These are phyloP conservation scores for Hanseniaspora sp. DNA, from an alignment of 1,139 yeast genomes.

Conservation along the genomic window DNA sequence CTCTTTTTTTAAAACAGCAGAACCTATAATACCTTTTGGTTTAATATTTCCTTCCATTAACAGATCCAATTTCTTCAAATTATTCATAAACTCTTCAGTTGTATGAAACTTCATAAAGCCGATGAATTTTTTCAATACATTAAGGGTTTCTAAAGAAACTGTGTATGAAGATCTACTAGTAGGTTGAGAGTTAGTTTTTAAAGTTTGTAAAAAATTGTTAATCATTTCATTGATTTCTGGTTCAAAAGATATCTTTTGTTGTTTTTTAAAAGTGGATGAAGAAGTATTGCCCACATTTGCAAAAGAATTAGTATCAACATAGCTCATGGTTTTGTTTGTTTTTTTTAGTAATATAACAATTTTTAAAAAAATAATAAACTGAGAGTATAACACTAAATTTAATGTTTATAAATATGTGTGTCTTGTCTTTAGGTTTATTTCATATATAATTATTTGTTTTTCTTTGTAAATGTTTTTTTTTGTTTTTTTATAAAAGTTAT, in stretches of 20 bases:
- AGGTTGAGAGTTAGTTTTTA: constrained; percentile 16
- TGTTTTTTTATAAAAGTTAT: too few relatives aligned
- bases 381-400: too few relatives aligned
- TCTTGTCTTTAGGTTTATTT: too few relatives aligned
- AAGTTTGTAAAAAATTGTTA: constrained; percentile 15
- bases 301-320: not conserved
- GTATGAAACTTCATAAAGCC: constrained; percentile 17
- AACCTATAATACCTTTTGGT: constrained; percentile 40
- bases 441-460: too few relatives aligned
- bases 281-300: not conserved
- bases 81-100: constrained; percentile 15
- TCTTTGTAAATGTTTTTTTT: too few relatives aligned
- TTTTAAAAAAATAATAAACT: too few relatives aligned
- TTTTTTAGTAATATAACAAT: too few relatives aligned
- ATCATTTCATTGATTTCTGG: constrained; percentile 14
- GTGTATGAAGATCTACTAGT: constrained; percentile 38
- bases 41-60: constrained; percentile 15
- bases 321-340: not conserved
- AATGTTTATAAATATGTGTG: too few relatives aligned
- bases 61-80: constrained; percentile 29
- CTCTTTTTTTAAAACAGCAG: constrained; percentile 63
- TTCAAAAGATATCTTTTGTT: constrained; percentile 9
- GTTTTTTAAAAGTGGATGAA: not conserved
- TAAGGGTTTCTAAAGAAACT: constrained; percentile 80
- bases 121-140: constrained; percentile 73